phyloP scores from a whole-genome alignment of 2,329 filamentous ascomycete genomes.

The Pochonia chlamydosporia region DNA sequence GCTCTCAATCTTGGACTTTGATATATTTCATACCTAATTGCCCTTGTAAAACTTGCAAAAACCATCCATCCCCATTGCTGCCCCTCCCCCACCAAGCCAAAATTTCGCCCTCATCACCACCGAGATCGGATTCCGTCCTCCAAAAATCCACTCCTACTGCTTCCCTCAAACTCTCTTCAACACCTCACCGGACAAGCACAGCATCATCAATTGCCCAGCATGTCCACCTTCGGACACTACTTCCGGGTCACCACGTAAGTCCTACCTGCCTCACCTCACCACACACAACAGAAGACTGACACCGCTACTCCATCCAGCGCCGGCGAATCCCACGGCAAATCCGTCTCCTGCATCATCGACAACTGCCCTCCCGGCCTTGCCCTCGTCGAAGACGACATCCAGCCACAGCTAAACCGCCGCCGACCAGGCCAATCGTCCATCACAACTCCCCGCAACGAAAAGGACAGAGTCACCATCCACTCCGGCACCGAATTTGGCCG shows the following conservation, averaged over 20 bases:
- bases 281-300: slow-evolving; percentile 1
- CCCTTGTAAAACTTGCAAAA: too few species aligned
- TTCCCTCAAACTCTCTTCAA: not conserved
- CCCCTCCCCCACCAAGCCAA: too few species aligned
- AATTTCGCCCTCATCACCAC: not conserved
- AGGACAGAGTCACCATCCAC: slow-evolving; percentile 86
- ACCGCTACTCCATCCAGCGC: slow-evolving; percentile 26
- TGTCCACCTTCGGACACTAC: slow-evolving; percentile 83
- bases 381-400: slow-evolving; percentile 81
- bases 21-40: too few species aligned
- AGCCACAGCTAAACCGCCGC: slow-evolving; percentile 88
- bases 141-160: not conserved
- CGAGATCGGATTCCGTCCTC: not conserved
- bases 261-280: slow-evolving; percentile 9
- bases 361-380: slow-evolving; percentile 83
- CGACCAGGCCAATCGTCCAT: slow-evolving; percentile 85
- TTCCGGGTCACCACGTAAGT: slow-evolving; percentile 79
- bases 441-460: slow-evolving; percentile 88
- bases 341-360: slow-evolving; percentile 92
- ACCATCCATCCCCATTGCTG: too few species aligned
- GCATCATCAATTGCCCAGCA: slow-evolving; percentile 32
- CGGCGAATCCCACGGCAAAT: slow-evolving; percentile 75
- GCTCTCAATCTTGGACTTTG: too few species aligned
- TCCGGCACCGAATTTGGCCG: slow-evolving; percentile 87
- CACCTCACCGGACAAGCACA: not conserved